These are phyloP conservation scores for Zoysia japonica DNA, from an alignment of 176 grass and related monocot genomes.

Conservation along the genomic window DNA sequence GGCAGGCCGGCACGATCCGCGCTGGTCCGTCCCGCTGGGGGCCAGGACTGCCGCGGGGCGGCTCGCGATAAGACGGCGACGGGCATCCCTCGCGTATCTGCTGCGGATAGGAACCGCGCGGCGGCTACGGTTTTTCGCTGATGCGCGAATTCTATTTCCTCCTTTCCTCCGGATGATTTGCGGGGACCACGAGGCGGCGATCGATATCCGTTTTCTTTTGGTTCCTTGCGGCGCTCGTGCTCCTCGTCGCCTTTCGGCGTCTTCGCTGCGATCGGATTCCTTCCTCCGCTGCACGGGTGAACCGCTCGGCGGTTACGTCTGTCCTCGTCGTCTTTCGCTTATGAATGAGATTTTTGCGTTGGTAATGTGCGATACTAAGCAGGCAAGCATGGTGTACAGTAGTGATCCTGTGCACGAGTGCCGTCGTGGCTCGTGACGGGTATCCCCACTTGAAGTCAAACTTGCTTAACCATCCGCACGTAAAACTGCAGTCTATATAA, in stretches of 20 bases:
- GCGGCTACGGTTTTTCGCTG: not conserved
- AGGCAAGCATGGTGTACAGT: no score
- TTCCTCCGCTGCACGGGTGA: not conserved
- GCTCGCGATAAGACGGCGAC: conserved; percentile 52
- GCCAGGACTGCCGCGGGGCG: not conserved
- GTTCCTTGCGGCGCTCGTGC: conserved; percentile 7
- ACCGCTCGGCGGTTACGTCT: not conserved
- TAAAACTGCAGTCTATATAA: no score
- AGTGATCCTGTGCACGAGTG: no score
- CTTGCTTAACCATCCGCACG: no score
- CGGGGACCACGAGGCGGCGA: not conserved
- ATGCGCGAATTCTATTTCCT: not conserved
- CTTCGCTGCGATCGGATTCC: not conserved
- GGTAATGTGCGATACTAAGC: no score
- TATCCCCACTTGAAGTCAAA: no score
- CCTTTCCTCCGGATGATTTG: not conserved
- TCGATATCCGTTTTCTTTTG: not conserved
- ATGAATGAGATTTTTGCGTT: not conserved
- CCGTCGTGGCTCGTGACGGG: no score
- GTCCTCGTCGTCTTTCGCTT: not conserved
- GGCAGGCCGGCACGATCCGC: not conserved
- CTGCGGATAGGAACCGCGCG: conserved; percentile 16
- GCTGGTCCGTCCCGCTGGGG: not conserved
- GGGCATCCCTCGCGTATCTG: conserved; percentile 40
- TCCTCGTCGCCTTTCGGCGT: not conserved